Conservation (phyloP, 2,329 filamentous ascomycete genomes). For the Coleophoma cylindrospora region DNA sequence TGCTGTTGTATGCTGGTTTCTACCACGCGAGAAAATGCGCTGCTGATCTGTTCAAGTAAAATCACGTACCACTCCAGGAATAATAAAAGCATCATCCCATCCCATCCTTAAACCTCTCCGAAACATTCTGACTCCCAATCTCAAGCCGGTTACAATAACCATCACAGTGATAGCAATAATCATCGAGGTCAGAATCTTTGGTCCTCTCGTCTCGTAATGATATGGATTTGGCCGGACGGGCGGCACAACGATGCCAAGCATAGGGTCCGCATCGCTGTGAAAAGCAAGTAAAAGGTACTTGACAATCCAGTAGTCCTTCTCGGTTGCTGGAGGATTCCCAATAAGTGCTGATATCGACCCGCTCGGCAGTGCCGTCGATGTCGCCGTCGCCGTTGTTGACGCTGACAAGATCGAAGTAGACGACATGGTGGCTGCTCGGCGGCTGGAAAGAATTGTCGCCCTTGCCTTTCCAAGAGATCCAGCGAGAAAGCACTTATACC, state of each 20-base stretch:
- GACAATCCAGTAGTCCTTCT: slow-evolving; percentile 25
- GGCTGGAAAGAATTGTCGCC: too few species aligned
- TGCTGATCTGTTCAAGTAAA: too few species aligned
- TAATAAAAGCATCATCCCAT: slow-evolving; percentile 27
- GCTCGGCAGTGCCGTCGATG: slow-evolving; percentile 5
- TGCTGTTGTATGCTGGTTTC: too few species aligned
- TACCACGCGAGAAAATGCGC: too few species aligned
- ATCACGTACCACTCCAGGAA: slow-evolving; percentile 24
- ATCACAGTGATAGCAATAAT: slow-evolving; percentile 24
- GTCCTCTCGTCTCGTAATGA: slow-evolving; percentile 19
- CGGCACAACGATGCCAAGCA: slow-evolving; percentile 13
- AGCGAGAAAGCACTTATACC: too few species aligned
- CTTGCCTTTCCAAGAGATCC: too few species aligned
- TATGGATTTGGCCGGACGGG: slow-evolving; percentile 15
- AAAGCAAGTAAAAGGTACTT: slow-evolving; percentile 19
- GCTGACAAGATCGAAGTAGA: neutral
- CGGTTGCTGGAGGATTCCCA: slow-evolving; percentile 19
- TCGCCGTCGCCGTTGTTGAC: slow-evolving; percentile 1
- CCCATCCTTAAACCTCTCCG: slow-evolving; percentile 24
- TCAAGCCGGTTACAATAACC: slow-evolving; percentile 20
- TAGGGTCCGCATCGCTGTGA: slow-evolving; percentile 13
- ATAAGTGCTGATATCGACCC: slow-evolving; percentile 19
- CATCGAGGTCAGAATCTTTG: slow-evolving; percentile 23
- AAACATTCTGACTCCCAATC: slow-evolving; percentile 22
- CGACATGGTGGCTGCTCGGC: neutral